Base-by-base conservation (phyloP, 805 yeast species). In the Scheffersomyces ergatensis region DNA sequence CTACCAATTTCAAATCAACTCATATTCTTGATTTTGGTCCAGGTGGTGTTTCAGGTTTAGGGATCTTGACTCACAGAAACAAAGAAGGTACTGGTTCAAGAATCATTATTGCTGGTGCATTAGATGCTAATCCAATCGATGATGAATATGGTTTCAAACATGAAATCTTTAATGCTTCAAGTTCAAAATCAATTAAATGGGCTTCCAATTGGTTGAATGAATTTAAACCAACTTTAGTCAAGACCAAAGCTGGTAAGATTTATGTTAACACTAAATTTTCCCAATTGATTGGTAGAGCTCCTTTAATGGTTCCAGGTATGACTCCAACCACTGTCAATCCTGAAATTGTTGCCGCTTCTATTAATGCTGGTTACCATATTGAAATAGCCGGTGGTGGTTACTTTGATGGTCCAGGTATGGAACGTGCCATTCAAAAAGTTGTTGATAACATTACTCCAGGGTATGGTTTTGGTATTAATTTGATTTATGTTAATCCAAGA, bases 311-410 rank as follows among this genome's bases (percentile, higher is more conserved):
- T 53, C 96, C 99, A 29, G 99, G 99, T 73, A 93, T 93, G 99
- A 93, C 99, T 31, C 99, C 99, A 62, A 81, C 96, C 33, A 93
- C 99, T 24, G 97, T 90, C 42, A 84, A 87, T 51, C 93, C 98
- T 35, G 90, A 87, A 47, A 90, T 93, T 56, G 95, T 93, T 43
- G 85, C 96, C 46, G 95, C 96, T 24, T 84, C 97, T 21, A 77
- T 90, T 59, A 89, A 90, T 62, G 89, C 98, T 37, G 99, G 99
- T 47, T 93, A 90, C 72, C 96, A 89, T 62, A 89, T 92, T 57
- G 99, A 93, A 74, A 77, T 93, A 58, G 99, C 96, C 37, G 99
- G 99, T 67, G 99, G 99, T 77, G 99, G 98, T 58, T 93, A 93
- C 70, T 93, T 92, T 68, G 64, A 74, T 44, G 83, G 95, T 48